These are phyloP conservation scores for Crotalaria pallida DNA, from an alignment of 306 rosid species.

Conservation along the genomic window DNA sequence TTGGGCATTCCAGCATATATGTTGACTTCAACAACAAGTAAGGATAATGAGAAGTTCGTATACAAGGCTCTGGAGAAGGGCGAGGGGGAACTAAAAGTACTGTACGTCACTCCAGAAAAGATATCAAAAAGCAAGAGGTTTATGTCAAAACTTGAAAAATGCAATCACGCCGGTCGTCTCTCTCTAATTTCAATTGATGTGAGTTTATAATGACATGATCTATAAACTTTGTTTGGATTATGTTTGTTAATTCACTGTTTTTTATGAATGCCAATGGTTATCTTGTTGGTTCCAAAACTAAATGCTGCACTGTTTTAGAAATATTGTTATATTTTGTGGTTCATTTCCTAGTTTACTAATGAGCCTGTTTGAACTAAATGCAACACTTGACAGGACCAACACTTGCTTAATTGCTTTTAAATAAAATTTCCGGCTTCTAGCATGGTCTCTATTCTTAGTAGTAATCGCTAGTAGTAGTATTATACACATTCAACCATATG, in stretches of 20 bases:
- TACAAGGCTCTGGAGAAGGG: constrained; percentile 90
- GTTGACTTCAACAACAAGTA: constrained; percentile 79
- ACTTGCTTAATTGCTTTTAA: not conserved
- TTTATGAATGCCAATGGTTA: not conserved
- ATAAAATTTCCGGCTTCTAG: no score
- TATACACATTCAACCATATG: no score
- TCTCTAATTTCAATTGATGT: constrained; percentile 85
- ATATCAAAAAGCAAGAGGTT: constrained; percentile 98
- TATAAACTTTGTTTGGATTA: constrained; percentile 10
- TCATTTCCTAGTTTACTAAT: constrained; percentile 3
- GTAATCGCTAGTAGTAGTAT: no score
- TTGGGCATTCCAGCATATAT: constrained; percentile 75
- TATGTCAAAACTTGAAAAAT: constrained; percentile 97
- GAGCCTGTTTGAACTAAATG: not conserved
- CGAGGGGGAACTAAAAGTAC: constrained; percentile 69
- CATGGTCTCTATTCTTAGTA: no score
- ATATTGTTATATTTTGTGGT: constrained; percentile 15
- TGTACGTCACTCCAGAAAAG: constrained; percentile 94
- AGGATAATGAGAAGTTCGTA: constrained; percentile 75
- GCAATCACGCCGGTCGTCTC: constrained; percentile 81
- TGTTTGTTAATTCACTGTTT: not conserved
- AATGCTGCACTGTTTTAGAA: not conserved
- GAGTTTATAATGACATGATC: constrained; percentile 30
- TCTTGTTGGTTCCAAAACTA: constrained; percentile 9
- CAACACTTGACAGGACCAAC: not conserved